A percentile compares a stretch with the other conserved stretches of the same genome.
Conservation (phyloP, 2,329 filamentous ascomycete species). For the Chaetomiaceae sp. region DNA sequence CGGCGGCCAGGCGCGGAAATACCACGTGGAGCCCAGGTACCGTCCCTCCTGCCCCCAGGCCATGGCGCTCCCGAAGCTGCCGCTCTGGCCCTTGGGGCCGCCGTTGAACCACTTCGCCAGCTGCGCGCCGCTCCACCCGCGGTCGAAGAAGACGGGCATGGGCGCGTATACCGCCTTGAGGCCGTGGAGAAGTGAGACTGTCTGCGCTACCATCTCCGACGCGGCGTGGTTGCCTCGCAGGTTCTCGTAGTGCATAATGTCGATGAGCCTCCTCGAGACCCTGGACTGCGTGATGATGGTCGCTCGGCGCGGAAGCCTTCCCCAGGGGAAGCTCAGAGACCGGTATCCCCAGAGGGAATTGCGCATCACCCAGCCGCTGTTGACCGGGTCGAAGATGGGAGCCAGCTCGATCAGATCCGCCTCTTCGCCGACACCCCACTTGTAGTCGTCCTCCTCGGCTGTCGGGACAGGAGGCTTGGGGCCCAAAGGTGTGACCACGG, state of each 20-base stretch:
- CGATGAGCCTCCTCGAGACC: slow-evolving; percentile 64
- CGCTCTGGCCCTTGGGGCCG: slow-evolving; percentile 49
- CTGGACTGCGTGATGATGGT: slow-evolving; percentile 76
- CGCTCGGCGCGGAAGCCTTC: slow-evolving; percentile 62
- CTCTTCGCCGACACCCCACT: slow-evolving; percentile 31
- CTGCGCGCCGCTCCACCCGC: slow-evolving; percentile 57
- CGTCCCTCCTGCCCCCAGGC: slow-evolving; percentile 55
- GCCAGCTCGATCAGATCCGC: slow-evolving; percentile 52
- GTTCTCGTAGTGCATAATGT: slow-evolving; percentile 75
- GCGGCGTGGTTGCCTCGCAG: slow-evolving; percentile 69
- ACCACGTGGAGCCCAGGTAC: slow-evolving; percentile 57
- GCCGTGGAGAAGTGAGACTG: slow-evolving; percentile 69
- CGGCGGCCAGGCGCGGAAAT: slow-evolving; percentile 53
- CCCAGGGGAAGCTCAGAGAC: slow-evolving; percentile 43
- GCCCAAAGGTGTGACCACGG: slow-evolving; percentile 57
- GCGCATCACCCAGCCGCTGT: slow-evolving; percentile 68
- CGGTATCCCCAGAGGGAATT: slow-evolving; percentile 64
- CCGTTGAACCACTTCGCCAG: slow-evolving; percentile 57
- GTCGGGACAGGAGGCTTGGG: slow-evolving; percentile 31
- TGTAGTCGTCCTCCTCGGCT: slow-evolving; percentile 26
- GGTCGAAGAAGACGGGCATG: slow-evolving; percentile 75
- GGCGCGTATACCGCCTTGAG: slow-evolving; percentile 74
- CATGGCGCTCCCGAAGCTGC: slow-evolving; percentile 52
- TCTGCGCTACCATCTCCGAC: slow-evolving; percentile 75
- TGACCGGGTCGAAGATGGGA: slow-evolving; percentile 71